These are phyloP conservation scores for Plenodomus biglobosus DNA, from an alignment of 2,329 filamentous ascomycete species.

Conservation along the genomic window DNA sequence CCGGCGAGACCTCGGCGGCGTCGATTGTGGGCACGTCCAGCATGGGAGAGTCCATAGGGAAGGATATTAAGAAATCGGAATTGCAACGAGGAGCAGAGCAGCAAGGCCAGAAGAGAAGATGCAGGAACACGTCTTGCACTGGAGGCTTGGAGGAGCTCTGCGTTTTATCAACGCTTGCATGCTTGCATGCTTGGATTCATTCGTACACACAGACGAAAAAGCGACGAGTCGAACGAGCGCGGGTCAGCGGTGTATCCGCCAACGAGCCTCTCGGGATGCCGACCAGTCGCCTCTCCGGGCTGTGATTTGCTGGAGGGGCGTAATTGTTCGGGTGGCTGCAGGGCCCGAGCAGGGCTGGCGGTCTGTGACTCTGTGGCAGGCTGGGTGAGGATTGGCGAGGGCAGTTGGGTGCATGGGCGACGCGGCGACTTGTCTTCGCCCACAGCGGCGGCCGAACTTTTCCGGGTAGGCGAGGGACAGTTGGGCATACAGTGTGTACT, in stretches of 20 bases:
- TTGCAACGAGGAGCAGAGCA: slow-evolving; percentile 2
- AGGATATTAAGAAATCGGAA: background rate
- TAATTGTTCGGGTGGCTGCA: slow-evolving; percentile 7
- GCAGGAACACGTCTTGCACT: background rate
- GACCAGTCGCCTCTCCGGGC: slow-evolving; percentile 3
- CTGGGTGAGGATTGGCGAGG: slow-evolving; percentile 17
- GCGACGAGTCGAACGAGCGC: slow-evolving; percentile 15
- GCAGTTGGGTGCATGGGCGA: background rate
- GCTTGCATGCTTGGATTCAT: background rate
- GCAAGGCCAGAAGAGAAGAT: slow-evolving; percentile 1
- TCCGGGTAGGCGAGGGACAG: too few relatives aligned
- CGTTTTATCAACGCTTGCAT: background rate
- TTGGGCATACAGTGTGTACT: too few relatives aligned
- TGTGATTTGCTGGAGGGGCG: slow-evolving; percentile 4
- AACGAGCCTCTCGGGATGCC: slow-evolving; percentile 18
- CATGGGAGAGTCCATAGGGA: background rate
- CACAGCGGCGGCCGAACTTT: too few relatives aligned
- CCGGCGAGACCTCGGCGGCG: background rate
- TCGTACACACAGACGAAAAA: slow-evolving; percentile 9
- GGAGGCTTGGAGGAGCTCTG: background rate
- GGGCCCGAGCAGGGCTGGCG: slow-evolving; percentile 5
- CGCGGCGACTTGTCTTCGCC: slow-evolving; percentile 11
- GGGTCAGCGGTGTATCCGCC: slow-evolving; percentile 7
- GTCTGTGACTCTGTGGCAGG: too few relatives aligned
- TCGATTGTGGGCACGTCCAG: background rate